Evolutionary conservation across 1,284 basidiomycete genomes (phyloP).

Genomic region (Ceratobasidium sp.): DNA sequence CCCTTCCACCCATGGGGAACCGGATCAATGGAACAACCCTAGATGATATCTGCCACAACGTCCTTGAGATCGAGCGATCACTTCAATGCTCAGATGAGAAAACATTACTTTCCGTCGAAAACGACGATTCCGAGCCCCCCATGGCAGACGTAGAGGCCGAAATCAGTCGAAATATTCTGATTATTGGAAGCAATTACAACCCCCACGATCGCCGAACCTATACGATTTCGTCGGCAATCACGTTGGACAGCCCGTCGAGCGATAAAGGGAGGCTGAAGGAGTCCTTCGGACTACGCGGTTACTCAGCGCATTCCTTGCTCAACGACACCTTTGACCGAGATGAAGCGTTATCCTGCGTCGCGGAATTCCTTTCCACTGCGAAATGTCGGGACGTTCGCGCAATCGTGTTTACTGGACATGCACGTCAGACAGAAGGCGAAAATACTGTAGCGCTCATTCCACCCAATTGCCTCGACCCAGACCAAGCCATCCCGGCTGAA

Average conservation of each 20-base stretch:
- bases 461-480: not conserved
- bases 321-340: conserved; percentile 12
- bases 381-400: conserved; percentile 12
- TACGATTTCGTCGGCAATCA: conserved; percentile 5
- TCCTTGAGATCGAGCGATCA: not conserved
- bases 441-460: not conserved
- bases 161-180: conserved; percentile 8
- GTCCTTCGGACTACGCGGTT: not conserved
- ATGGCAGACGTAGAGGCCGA: not conserved
- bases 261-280: not conserved
- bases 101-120: not conserved
- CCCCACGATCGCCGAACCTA: not conserved
- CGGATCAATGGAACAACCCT: not conserved
- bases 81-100: not conserved
- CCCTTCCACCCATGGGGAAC: not conserved
- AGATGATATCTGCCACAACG: not conserved
- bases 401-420: conserved; percentile 28
- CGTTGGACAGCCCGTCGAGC: not conserved
- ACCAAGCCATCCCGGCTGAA: not conserved
- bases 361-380: not conserved
- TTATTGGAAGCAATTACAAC: conserved; percentile 22
- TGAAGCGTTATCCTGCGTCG: not conserved
- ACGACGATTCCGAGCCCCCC: not conserved
- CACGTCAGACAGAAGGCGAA: not conserved
- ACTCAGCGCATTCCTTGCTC: not conserved